Evolutionary conservation across 257 asterid species (phyloP).

Genomic region (Scutellaria barbata): DNA sequence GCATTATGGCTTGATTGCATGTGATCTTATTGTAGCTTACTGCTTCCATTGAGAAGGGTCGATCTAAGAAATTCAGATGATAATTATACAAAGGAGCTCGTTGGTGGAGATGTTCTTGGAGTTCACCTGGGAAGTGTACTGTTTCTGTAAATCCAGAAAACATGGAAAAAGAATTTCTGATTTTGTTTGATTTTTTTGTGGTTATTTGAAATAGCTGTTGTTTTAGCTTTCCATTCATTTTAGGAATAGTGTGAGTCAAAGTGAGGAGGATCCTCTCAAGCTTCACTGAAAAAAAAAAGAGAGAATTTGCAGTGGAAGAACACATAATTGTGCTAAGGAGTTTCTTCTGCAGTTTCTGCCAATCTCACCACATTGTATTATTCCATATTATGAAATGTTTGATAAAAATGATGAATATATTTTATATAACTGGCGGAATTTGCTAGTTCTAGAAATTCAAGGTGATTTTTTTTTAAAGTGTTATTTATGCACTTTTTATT

Average conservation of each 20-base stretch:
- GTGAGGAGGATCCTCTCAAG: slow-evolving; percentile 30
- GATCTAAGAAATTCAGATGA: slow-evolving; percentile 38
- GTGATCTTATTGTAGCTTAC: slow-evolving; percentile 36
- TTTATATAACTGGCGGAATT: slow-evolving; percentile 36
- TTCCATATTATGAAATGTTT: slow-evolving; percentile 35
- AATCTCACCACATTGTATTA: slow-evolving; percentile 31
- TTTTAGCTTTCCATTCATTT: slow-evolving; percentile 40
- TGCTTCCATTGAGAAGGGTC: slow-evolving; percentile 29
- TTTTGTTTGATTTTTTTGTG: slow-evolving; percentile 12
- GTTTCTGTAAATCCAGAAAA: slow-evolving; percentile 48
- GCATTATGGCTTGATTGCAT: neutral
- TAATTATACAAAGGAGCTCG: slow-evolving; percentile 32
- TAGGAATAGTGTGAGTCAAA: slow-evolving; percentile 35
- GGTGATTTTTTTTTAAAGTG: no score
- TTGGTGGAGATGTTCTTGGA: slow-evolving; percentile 35
- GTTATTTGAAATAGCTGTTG: slow-evolving; percentile 33
- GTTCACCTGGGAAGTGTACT: slow-evolving; percentile 35
- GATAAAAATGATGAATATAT: slow-evolving; percentile 15
- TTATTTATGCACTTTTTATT: neutral
- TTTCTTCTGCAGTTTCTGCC: neutral
- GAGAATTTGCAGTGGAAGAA: slow-evolving; percentile 13
- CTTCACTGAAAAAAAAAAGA: slow-evolving; percentile 10
- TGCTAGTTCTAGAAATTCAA: slow-evolving; percentile 21
- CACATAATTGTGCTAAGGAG: slow-evolving; percentile 1
- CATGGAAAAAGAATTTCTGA: slow-evolving; percentile 39